Conservation (phyloP, 768 basidiomycete genomes). For the Leccinum rimulosum region DNA sequence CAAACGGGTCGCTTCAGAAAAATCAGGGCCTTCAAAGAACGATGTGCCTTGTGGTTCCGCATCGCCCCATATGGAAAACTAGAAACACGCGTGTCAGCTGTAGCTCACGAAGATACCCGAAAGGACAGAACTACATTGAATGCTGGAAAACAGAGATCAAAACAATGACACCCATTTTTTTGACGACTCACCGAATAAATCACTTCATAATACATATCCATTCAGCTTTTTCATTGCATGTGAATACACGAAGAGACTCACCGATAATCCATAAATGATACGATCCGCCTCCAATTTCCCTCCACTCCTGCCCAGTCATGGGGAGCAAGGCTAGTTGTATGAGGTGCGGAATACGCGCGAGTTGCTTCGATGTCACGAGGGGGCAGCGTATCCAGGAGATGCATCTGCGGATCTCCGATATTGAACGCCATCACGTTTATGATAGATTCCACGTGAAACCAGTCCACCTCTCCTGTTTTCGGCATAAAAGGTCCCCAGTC, state of each 20-base stretch:
- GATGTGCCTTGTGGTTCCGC: conserved; percentile 19
- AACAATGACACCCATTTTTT: background rate
- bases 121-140: conserved; percentile 44
- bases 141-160: conserved; percentile 29
- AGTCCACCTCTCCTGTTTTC: conserved; percentile 45
- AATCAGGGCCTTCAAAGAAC: conserved; percentile 52
- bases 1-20: conserved; percentile 64
- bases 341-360: conserved; percentile 54
- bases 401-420: conserved; percentile 42
- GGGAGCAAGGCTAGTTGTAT: conserved; percentile 28
- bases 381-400: conserved; percentile 40
- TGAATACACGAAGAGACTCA: conserved; percentile 23
- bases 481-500: conserved; percentile 58
- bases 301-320: conserved; percentile 75
- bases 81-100: conserved; percentile 1
- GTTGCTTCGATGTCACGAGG: conserved; percentile 50
- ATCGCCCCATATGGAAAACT: conserved; percentile 26
- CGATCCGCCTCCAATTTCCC: conserved; percentile 71
- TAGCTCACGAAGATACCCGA: background rate
- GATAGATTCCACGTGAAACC: conserved; percentile 63
- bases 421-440: conserved; percentile 54
- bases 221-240: conserved; percentile 34
- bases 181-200: conserved; percentile 23
- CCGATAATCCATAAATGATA: conserved; percentile 81
- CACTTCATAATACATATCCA: conserved; percentile 8